Conservation (phyloP, 345 rosid species). For the Brassica napus region Da-Ae NC_063442.1:19559001-19559500, state of each 20-base stretch:
- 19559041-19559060: conserved; percentile 50
- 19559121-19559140: conserved; percentile 33
- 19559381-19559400: conserved; percentile 25
- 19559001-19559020: conserved; percentile 72
- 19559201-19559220: conserved; percentile 55
- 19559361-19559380: conserved; percentile 47
- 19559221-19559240: conserved; percentile 44
- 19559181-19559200: conserved; percentile 73
- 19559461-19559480: conserved; percentile 50
- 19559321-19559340: conserved; percentile 55
- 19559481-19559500: conserved; percentile 40
- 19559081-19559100: conserved; percentile 31
- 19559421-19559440: conserved; percentile 61
- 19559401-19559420: conserved; percentile 36
- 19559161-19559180: conserved; percentile 57
- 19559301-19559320: conserved; percentile 54
- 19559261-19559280: conserved; percentile 54
- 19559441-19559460: conserved; percentile 45
- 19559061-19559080: conserved; percentile 18
- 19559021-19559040: conserved; percentile 62
- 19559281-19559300: conserved; percentile 66
- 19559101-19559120: conserved; percentile 47
- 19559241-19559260: conserved; percentile 73
- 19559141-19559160: conserved; percentile 76
- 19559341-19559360: conserved; percentile 59